Base-by-base conservation (phyloP, 2,329 filamentous ascomycete genomes). In the Aspergillus fijiensis region DNA sequence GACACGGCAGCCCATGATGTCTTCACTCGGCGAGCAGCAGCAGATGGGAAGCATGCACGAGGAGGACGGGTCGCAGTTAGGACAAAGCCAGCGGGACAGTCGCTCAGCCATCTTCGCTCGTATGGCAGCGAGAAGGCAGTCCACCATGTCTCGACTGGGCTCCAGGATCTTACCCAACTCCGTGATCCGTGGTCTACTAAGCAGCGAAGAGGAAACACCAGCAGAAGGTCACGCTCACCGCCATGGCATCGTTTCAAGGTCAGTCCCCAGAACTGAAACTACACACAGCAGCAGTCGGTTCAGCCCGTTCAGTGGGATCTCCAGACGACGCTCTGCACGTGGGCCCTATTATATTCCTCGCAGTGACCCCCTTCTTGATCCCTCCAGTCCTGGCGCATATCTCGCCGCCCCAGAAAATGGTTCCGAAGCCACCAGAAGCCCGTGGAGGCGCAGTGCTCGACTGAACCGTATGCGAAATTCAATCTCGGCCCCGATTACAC, bases 161-260 rank as follows among this genome's bases (percentile, higher is more conserved):
- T 80, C 80, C 21, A 74, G 79, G 60, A 73, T 82, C 29, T 64
- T 81, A n/a, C 79, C 80, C 39, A 78, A 80, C 59, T 76, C 76
- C 12, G 77, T 79, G 16, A 76, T 77, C 27, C 74, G 78, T 57
- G 76, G 76, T 4, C 69, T 80, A 31, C 69, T 80, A 9, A 79
- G 69, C 60, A 80, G 78, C 59, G 75, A 79, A 62, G 78, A 80
- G 61, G 79, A 80, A 63, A 79, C 79, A 7, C 72, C 72, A 2
- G 78, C 74, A 16, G 79, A 81, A 64, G 79, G 78, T 5, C 75
- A 74, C 55, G 77, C 79, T 39, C 74, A 79, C 66, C 75, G 79
- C 31, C 73, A 76, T 63, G 77, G 79, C 19, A 65, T 79, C 16
- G 72, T 78, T 14, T 74, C 74, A 48, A 74, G 77, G 58, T 68